phyloP scores from a whole-genome alignment of 768 basidiomycete genomes.

The Chalciporus piperatus region DNA sequence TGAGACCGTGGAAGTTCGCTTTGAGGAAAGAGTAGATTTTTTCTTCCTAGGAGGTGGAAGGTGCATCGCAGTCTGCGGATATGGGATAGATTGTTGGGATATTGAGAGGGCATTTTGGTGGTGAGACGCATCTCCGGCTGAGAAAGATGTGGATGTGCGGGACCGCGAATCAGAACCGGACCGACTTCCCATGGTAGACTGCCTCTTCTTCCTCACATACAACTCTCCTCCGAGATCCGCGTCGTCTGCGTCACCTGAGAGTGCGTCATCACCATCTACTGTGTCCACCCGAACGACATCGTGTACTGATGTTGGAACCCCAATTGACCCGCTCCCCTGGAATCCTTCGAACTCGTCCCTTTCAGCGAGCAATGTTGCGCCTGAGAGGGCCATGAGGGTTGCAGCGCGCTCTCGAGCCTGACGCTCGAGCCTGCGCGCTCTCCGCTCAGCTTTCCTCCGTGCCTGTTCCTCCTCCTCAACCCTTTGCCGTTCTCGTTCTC shows the following conservation, averaged over 20 bases:
- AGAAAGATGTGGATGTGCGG: conserved; percentile 53
- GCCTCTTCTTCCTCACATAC: conserved; percentile 42
- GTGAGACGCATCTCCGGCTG: conserved; percentile 22
- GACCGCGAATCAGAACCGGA: conserved; percentile 58
- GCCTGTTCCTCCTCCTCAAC: conserved; percentile 39
- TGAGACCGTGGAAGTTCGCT: conserved; percentile 36
- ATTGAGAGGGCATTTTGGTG: conserved; percentile 23
- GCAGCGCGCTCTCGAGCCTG: conserved; percentile 41
- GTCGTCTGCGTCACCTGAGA: conserved; percentile 41
- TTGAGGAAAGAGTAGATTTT: conserved; percentile 22
- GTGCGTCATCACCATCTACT: conserved; percentile 2
- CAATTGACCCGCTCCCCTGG: conserved; percentile 46
- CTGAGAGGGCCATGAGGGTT: conserved; percentile 33
- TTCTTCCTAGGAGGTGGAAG: conserved; percentile 17
- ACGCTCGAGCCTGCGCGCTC: conserved; percentile 43
- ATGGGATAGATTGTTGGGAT: conserved; percentile 25
- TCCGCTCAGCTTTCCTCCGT: conserved; percentile 46
- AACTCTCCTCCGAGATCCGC: conserved; percentile 61
- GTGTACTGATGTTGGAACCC: background rate
- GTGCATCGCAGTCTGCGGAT: conserved; percentile 29
- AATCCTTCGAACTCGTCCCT: conserved; percentile 61
- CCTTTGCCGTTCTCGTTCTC: conserved; percentile 26
- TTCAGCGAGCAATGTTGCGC: conserved; percentile 14
- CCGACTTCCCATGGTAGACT: conserved; percentile 33
- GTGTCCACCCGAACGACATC: conserved; percentile 27